Conservation (phyloP, 352 stramenopile genomes). For the Pythium dissotocum region DNA sequence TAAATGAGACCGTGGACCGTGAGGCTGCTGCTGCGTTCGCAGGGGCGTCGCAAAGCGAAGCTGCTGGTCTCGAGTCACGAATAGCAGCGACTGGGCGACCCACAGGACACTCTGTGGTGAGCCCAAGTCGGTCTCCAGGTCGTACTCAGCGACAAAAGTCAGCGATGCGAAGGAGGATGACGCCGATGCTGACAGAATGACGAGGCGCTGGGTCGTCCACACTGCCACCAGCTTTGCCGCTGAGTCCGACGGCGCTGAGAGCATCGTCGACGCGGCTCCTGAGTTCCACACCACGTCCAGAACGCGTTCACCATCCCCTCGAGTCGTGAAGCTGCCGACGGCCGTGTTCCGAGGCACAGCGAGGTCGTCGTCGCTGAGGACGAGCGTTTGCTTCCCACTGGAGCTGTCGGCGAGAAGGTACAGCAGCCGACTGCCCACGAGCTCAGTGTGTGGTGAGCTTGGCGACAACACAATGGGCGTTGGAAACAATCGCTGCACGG, state of each 20-base stretch:
- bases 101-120: slow-evolving; percentile 60
- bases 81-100: slow-evolving; percentile 66
- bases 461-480: slow-evolving; percentile 43
- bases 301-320: slow-evolving; percentile 44
- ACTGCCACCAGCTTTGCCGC: slow-evolving; percentile 40
- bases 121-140: slow-evolving; percentile 37
- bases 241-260: neutral
- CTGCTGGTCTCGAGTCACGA: slow-evolving; percentile 49
- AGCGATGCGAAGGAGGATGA: slow-evolving; percentile 30
- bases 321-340: slow-evolving; percentile 30
- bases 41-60: slow-evolving; percentile 65
- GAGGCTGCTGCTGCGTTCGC: neutral
- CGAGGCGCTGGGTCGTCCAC: slow-evolving; percentile 51
- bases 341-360: slow-evolving; percentile 24
- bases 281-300: slow-evolving; percentile 58
- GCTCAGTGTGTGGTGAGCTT: slow-evolving; percentile 31
- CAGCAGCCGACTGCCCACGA: slow-evolving; percentile 44
- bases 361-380: slow-evolving; percentile 57
- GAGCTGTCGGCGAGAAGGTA: slow-evolving; percentile 34
- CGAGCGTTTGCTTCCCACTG: slow-evolving; percentile 31
- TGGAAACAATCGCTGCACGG: slow-evolving; percentile 52
- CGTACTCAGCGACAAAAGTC: slow-evolving; percentile 38
- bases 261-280: neutral
- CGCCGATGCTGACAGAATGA: slow-evolving; percentile 46
- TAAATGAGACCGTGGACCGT: slow-evolving; percentile 16